Base-by-base conservation (phyloP, 352 stramenopile genomes). In the Globisporangium nunn region DNA sequence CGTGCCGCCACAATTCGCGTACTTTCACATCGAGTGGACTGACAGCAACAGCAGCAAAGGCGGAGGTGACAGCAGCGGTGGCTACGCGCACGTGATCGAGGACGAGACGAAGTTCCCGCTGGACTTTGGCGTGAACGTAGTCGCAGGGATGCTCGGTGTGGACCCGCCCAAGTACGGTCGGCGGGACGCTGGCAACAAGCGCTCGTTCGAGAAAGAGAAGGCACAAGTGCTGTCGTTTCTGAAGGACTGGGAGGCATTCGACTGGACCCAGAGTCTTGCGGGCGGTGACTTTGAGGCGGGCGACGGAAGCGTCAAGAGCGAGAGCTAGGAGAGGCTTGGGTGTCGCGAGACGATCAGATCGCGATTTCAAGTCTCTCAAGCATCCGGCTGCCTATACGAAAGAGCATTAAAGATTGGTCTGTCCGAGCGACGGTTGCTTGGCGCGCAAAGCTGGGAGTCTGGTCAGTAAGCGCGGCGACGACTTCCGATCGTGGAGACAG, bases 1-100 rank as follows among this genome's bases (percentile, higher is more conserved):
- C 43, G 68, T 94, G 5, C 85, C 85, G 6, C 69, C 74, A 23
- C 81, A 87, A n/a, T 91, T 92, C 58, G 64, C 82, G 30, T 94
- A 93, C 50, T 94, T 92, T 58, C 79, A 94, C 60, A 88, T 94
- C 44, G 80, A 89, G 61, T 94, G 85, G 85, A 43, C 45, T 0
- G 29, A 23, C 0, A 43, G 23, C 28, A 30, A 37, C 1, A 23
- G 23, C 0, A 43, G n/a, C 4, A 72, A 54, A 17, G 37, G 54
- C 28, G 44, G 31, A 18, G 23, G 49, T 4, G 41, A 30, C 18
- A 31, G 18, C 28, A 23, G 45, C 23, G 64, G 80, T 28, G 75
- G 84, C 18, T 94, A 91, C 39, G 81, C 72, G 0, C 84, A 94
- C 41, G 81, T 94, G 45, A 92, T 94, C 29, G 80, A 92, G 59